A percentile compares a stretch with the other conserved stretches of the same genome.
These are phyloP conservation scores for Polytrichum commune DNA, from an alignment of 225 moss, liverwort and hornwort genomes.

Conservation along the genomic window DNA sequence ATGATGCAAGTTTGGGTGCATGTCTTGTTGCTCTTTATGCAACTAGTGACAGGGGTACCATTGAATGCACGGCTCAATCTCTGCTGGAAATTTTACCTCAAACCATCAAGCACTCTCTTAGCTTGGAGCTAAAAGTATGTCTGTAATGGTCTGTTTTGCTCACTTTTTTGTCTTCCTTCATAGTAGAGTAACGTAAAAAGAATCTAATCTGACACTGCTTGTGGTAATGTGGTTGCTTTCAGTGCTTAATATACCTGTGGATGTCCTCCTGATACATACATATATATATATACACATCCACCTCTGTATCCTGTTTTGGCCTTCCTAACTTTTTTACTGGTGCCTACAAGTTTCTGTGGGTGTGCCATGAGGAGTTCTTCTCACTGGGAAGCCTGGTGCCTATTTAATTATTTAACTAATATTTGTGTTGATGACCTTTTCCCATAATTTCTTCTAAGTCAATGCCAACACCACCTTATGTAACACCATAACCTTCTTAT, in stretches of 20 bases:
- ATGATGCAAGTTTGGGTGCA: conserved; percentile 80
- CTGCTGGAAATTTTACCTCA: conserved; percentile 67
- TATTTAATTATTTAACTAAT: background rate
- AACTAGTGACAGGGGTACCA: conserved; percentile 63
- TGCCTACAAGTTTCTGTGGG: no score
- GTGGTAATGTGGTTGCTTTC: no score
- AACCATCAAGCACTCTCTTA: conserved; percentile 62
- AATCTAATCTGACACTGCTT: no score
- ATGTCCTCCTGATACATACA: background rate
- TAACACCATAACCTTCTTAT: conserved; percentile 4
- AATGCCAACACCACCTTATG: no score
- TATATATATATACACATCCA: background rate
- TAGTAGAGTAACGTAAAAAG: no score
- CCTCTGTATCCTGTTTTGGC: background rate
- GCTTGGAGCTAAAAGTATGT: conserved; percentile 79
- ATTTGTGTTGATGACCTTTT: background rate
- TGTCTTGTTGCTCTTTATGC: conserved; percentile 81
- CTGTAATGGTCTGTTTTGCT: conserved; percentile 18
- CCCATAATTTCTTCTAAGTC: background rate
- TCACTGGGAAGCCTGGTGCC: background rate
- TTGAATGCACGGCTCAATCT: conserved; percentile 72
- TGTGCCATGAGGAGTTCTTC: no score
- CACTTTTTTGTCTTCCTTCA: conserved; percentile 7
- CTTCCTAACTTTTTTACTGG: background rate
- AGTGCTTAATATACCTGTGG: background rate